These are phyloP conservation scores for Phytopythium litorale DNA, from an alignment of 352 stramenopile species.

Conservation along the genomic window DNA sequence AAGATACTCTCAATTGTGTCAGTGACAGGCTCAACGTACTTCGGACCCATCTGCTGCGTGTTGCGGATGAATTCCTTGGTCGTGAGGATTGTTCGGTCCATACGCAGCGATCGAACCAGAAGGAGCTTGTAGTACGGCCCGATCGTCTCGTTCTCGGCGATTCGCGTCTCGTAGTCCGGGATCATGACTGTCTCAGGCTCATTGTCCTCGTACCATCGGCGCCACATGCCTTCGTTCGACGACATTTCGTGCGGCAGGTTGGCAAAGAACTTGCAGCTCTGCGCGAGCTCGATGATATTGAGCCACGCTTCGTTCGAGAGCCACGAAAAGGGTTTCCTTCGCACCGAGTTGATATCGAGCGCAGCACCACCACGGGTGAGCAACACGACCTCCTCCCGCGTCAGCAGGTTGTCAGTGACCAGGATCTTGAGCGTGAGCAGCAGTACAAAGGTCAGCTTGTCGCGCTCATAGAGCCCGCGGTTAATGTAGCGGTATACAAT, in stretches of 20 bases:
- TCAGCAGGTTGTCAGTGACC: constrained; percentile 92
- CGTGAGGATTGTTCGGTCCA: constrained; percentile 97
- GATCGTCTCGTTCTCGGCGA: constrained; percentile 92
- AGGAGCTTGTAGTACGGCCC: constrained; percentile 96
- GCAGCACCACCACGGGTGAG: constrained; percentile 95
- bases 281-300: constrained; percentile 95
- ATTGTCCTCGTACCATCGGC: constrained; percentile 98
- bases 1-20: constrained; percentile 99
- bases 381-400: constrained; percentile 92
- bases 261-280: constrained; percentile 96
- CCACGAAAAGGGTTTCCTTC: constrained; percentile 96
- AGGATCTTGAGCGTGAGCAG: constrained; percentile 98
- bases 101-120: constrained; percentile 94
- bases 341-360: constrained; percentile 96
- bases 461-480: constrained; percentile 95
- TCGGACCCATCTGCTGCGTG: constrained; percentile 94
- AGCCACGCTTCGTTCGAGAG: constrained; percentile 97
- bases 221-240: constrained; percentile 95
- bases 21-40: constrained; percentile 98
- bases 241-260: constrained; percentile 96
- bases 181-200: constrained; percentile 95
- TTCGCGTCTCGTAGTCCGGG: constrained; percentile 93
- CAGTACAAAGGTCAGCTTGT: constrained; percentile 98
- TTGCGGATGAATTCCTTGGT: constrained; percentile 98
- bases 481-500: constrained; percentile 99